Base-by-base conservation (phyloP, 2,329 filamentous ascomycete species). In the Aspergillus vadensis region DNA sequence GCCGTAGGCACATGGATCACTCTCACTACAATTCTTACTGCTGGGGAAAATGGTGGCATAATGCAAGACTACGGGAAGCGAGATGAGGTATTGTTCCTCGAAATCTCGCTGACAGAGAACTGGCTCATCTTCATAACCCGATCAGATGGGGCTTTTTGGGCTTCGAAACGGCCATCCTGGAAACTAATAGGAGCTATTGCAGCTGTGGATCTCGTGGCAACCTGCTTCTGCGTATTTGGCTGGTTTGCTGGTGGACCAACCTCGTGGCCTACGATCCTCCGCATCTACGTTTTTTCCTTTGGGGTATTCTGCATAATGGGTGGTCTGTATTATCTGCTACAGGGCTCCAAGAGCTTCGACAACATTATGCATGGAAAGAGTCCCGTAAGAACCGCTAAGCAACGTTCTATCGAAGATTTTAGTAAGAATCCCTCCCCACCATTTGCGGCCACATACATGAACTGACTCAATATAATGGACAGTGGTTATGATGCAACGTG, bases 81-180 rank as follows among this genome's bases (percentile, higher is more conserved):
- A 58, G 91, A 96, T 69, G 87, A 88, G 69, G 88, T 96, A 60
- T 80, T 97, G 72, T 96, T 96, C 86, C 88, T 97, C 39, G 87
- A 96, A 80, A 91, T 96, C 77, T 91, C 91, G 12, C 86, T 96
- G 57, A 93, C 92, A 62, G 91, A 96, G 84, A 97, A 96, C 82
- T 96, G 92, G 92, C 85, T 96, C 55, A 97, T 97, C 79, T 96
- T 97, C 83, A 94, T 96, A 80, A 96, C 92, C 66, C 91, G 92
- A 84, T 90, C 91, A 80, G 93, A 93, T 79, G 91, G 92, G 72
- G 91, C 91, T 57, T 94, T 96, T 85, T 96, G 91, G 91, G 92
- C 90, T 3, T 93, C 90, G 27, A 51, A 50, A 47, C 38, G 25
- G 57, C 62, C 30, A 49, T 64, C 38, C 25, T 64, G 41, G 59